These are phyloP conservation scores for Monilinia fructigena DNA, from an alignment of 2,329 filamentous ascomycete species.

Conservation along the genomic window DNA sequence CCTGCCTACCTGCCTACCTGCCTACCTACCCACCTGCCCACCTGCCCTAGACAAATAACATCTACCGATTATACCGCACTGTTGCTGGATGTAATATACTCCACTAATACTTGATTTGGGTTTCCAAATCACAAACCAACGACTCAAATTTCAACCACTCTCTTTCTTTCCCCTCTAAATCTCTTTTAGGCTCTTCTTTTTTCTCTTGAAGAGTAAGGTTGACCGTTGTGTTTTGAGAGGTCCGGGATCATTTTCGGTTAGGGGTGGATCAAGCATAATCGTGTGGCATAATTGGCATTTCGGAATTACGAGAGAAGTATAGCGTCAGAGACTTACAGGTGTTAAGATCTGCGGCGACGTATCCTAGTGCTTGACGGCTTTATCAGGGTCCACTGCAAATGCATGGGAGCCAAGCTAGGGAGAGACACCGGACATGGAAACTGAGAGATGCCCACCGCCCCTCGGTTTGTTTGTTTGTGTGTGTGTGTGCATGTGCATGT, in stretches of 20 bases:
- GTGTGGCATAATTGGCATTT: slow-evolving; percentile 18
- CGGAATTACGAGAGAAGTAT: slow-evolving; percentile 8
- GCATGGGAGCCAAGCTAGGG: slow-evolving; percentile 13
- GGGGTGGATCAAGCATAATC: slow-evolving; percentile 18
- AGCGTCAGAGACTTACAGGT: slow-evolving; percentile 14
- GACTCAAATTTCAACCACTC: background rate
- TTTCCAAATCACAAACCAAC: background rate
- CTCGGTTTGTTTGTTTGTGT: background rate
- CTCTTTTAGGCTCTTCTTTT: too few species aligned
- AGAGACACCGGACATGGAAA: slow-evolving; percentile 5
- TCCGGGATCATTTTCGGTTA: slow-evolving; percentile 15
- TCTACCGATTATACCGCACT: background rate
- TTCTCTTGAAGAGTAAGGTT: background rate
- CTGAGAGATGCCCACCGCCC: slow-evolving; percentile 4
- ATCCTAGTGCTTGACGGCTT: slow-evolving; percentile 18
- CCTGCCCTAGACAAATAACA: background rate
- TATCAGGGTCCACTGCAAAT: slow-evolving; percentile 16
- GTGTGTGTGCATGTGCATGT: too few species aligned
- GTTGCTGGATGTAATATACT: background rate
- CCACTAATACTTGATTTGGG: background rate
- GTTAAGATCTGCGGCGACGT: slow-evolving; percentile 19
- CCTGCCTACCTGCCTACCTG: background rate
- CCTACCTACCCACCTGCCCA: background rate
- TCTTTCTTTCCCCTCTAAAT: background rate
- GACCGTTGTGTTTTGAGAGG: slow-evolving; percentile 15